Conservation (phyloP, 2,329 filamentous ascomycete species). For the Botryotinia calthae region DNA sequence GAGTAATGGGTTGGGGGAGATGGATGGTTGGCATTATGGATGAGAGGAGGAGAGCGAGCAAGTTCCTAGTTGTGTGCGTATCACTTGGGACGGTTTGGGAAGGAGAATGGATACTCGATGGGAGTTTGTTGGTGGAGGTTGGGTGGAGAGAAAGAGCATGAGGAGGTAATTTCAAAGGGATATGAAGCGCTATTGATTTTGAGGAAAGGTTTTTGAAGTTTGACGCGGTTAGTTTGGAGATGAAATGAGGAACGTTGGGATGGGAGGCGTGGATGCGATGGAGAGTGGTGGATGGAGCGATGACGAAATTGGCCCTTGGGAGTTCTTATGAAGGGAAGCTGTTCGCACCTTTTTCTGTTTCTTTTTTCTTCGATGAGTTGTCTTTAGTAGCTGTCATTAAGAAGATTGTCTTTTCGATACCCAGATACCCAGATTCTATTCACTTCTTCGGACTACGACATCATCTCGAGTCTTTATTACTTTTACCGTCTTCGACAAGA, state of each 20-base stretch:
- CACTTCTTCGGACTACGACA: background rate
- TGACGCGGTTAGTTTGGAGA: background rate
- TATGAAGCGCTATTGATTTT: background rate
- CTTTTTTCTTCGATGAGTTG: background rate
- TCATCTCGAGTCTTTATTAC: background rate
- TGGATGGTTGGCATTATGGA: conserved; percentile 5
- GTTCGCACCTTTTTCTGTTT: conserved; percentile 15
- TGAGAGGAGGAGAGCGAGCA: background rate
- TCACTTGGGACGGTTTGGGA: background rate
- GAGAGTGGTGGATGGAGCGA: background rate
- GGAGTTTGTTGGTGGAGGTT: background rate
- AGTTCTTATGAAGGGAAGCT: conserved; percentile 13
- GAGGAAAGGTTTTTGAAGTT: background rate
- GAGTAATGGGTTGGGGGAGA: background rate
- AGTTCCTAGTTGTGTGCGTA: background rate
- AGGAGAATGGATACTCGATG: background rate
- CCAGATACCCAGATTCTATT: conserved; percentile 11
- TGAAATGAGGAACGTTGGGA: conserved; percentile 11
- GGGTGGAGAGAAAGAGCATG: conserved; percentile 4
- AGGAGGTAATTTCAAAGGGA: conserved; percentile 9
- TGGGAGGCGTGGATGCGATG: background rate
- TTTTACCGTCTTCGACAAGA: background rate
- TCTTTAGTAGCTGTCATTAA: conserved; percentile 1
- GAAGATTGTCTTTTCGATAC: conserved; percentile 14
- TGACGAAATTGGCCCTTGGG: conserved; percentile 11